A percentile compares a stretch with the other conserved stretches of the same genome.
phyloP scores from a whole-genome alignment of 352 stramenopile genomes.

The Stephanocyclus meneghinianus region DNA sequence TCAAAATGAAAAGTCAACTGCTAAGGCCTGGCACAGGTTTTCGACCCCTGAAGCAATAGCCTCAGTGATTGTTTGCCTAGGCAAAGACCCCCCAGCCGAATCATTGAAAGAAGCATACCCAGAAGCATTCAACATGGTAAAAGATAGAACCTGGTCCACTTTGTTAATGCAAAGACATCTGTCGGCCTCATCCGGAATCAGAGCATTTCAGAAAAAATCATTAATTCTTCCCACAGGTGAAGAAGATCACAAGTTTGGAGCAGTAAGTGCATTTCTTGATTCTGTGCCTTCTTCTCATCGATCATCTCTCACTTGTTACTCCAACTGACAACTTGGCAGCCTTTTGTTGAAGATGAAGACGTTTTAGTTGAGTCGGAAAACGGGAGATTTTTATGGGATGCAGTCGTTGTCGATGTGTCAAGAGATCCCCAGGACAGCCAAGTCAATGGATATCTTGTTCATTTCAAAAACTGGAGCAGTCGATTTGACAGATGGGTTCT shows the following conservation, averaged over 20 bases:
- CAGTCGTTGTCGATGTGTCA: conserved; percentile 65
- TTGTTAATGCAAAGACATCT: conserved; percentile 60
- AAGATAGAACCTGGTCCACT: conserved; percentile 69
- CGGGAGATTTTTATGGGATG: conserved; percentile 77
- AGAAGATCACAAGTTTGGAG: conserved; percentile 51
- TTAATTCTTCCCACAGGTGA: conserved; percentile 20
- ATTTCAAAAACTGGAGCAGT: conserved; percentile 80
- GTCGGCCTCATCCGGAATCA: background rate
- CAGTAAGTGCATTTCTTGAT: conserved; percentile 47
- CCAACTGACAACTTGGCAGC: conserved; percentile 34
- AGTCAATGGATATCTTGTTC: conserved; percentile 77
- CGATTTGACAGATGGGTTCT: conserved; percentile 81
- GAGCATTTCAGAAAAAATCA: background rate
- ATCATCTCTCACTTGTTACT: conserved; percentile 15
- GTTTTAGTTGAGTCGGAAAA: conserved; percentile 80
- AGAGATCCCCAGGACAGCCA: conserved; percentile 57
- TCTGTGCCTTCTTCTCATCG: background rate
- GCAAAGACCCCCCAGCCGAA: conserved; percentile 63
- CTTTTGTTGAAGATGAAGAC: conserved; percentile 75
- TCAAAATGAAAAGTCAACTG: conserved; percentile 1
- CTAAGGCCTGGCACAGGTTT: conserved; percentile 70
- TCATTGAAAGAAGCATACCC: conserved; percentile 74
- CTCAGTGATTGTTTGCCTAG: conserved; percentile 76
- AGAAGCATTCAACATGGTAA: conserved; percentile 58
- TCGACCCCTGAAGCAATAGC: conserved; percentile 75